These are phyloP conservation scores for Karstenula rhodostoma DNA, from an alignment of 2,329 filamentous ascomycete genomes.

Conservation along the genomic window DNA sequence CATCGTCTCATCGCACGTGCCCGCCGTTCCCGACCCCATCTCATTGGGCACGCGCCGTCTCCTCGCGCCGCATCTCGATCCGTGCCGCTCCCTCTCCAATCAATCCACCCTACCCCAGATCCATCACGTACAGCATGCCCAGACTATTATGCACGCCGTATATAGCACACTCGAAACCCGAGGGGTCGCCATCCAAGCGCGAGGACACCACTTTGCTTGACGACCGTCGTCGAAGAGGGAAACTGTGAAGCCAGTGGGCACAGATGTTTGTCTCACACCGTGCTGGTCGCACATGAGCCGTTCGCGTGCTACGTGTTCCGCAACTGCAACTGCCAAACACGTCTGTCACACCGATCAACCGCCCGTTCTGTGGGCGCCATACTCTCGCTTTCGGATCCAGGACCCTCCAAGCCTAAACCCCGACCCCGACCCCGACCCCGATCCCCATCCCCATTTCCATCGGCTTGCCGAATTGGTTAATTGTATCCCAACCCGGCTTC, in stretches of 20 bases:
- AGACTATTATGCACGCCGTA: conserved; percentile 9
- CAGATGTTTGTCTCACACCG: not conserved
- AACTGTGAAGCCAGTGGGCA: not conserved
- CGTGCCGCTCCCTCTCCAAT: conserved; percentile 21
- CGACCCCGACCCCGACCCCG: no score
- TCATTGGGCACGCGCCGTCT: conserved; percentile 23
- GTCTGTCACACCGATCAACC: conserved; percentile 11
- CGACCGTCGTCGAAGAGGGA: not conserved
- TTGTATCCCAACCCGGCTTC: not conserved
- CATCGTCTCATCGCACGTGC: conserved; percentile 14
- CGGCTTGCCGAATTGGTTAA: conserved; percentile 8
- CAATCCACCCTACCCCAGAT: conserved; percentile 36
- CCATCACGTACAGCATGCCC: conserved; percentile 1
- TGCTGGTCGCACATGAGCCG: not conserved
- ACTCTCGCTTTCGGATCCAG: conserved; percentile 6
- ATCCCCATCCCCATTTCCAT: not conserved
- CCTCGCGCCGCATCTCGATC: conserved; percentile 17
- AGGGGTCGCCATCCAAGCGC: not conserved
- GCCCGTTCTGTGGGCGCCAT: conserved; percentile 2
- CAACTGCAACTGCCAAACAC: not conserved
- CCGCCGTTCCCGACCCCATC: conserved; percentile 12
- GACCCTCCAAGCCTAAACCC: not conserved
- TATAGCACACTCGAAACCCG: conserved; percentile 12
- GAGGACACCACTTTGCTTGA: not conserved
- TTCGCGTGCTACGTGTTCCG: conserved; percentile 1